phyloP scores from a whole-genome alignment of 345 rosid genomes.

The Boechera divaricarpa region DNA sequence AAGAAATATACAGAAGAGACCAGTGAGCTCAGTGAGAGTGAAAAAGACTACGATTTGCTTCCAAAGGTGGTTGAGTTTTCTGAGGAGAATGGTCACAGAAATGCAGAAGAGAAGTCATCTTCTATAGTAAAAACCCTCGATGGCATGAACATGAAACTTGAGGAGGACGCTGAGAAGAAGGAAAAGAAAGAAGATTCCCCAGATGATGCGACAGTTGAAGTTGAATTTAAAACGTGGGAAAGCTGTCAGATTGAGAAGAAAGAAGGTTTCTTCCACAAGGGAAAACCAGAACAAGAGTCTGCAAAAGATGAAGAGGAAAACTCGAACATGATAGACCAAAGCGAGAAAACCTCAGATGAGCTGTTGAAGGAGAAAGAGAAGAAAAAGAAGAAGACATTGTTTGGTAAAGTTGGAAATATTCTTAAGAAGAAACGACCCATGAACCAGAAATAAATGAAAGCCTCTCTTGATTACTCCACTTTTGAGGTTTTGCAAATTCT shows the following conservation, averaged over 20 bases:
- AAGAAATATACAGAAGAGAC: conserved; percentile 63
- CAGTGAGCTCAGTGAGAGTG: conserved; percentile 78
- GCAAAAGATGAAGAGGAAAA: conserved; percentile 66
- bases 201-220: conserved; percentile 63
- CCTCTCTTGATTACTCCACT: conserved; percentile 17
- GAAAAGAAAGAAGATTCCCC: conserved; percentile 18
- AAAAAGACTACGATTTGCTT: conserved; percentile 89
- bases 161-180: conserved; percentile 22
- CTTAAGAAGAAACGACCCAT: conserved; percentile 54
- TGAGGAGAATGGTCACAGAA: conserved; percentile 78
- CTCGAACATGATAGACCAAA: conserved; percentile 1
- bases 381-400: conserved; percentile 90
- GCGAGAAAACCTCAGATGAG: conserved; percentile 44
- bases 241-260: conserved; percentile 89
- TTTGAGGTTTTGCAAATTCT: conserved; percentile 20
- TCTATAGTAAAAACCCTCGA: conserved; percentile 13
- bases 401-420: conserved; percentile 86
- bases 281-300: conserved; percentile 63
- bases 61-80: conserved; percentile 85
- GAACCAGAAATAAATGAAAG: conserved; percentile 47
- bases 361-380: conserved; percentile 30
- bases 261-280: conserved; percentile 64
- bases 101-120: conserved; percentile 57
- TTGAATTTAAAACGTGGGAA: conserved; percentile 90
- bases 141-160: conserved; percentile 15